Evolutionary conservation across 805 yeast genomes (phyloP), one percentile per base, ranked within the genome.

Genomic region (Candida ortonii): DNA sequence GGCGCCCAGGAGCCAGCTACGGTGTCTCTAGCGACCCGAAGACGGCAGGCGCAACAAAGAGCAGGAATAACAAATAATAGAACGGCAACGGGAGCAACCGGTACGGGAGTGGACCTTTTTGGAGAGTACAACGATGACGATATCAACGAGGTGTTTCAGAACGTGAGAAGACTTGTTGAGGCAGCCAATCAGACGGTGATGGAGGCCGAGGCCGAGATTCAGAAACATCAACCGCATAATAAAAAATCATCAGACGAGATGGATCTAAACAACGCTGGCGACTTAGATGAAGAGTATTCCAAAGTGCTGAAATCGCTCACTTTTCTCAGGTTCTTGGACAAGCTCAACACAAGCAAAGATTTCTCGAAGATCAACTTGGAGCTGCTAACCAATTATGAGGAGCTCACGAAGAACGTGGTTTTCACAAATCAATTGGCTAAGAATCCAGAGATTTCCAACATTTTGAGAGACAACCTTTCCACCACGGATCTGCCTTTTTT

Each of bases 361-460:
- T 22, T 42, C 3, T 36, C 44, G 9, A 46, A 30, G 18, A 43
- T 52, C 11, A 46, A 47, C 36, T 38, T 33, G 3, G 56, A 50
- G 25, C 41, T 55, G 24, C 19, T 44, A 17, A 34, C 46, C 11
- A 37, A 48, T 9, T 59, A 49, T 30, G 41, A 42, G 21, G 52
- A 52, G 12, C 47, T 60, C 9, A 42, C 50, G 1, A 39, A 39
- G 12, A 53, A 56, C 40, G 38, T 43, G 10, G 37, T 47, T 9
- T 52, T 53, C 22, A 41, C 53, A 5, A 49, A 46, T 38, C 59
- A 58, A 24, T 31, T 60, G 16, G 47, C 43, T 4, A 46, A 38
- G 16, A 46, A 49, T 21, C 47, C 46, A 16, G 62, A 59, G 23
- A 41, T 57, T 10, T 49, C 59, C 3, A 59, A 59, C 38, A 41